Base-by-base conservation (phyloP, 371 early-diverging fungal genomes). In the Ecytonucleospora hepatopenaei region DNA sequence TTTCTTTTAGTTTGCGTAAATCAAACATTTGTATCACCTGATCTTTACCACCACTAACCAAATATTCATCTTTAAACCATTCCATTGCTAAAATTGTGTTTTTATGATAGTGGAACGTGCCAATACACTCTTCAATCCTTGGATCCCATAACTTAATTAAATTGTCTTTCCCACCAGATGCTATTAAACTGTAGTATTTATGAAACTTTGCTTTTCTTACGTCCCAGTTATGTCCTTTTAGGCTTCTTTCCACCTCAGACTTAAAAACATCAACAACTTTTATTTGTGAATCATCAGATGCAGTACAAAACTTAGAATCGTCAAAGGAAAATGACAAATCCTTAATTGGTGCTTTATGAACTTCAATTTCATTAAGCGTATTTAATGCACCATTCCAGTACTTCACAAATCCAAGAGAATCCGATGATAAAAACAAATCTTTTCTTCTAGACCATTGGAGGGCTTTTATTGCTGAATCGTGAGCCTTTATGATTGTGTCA, bases 351-450 rank as follows among this genome's bases (percentile, higher is more conserved):
- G 91, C 91, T 66, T 88, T 86, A 78, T 97, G 97, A 0, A 86
- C 94, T 62, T 86, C 84, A 54, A 94, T 84, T 56, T 86, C 84
- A 69, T 94, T 91, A 40, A 98, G 81, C 69, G 94, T 93, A 77
- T 90, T 93, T 90, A 98, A 89, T 66, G 92, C 93, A 47, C 88
- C 87, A 77, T 94, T 92, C 96, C 97, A 98, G 74, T 95, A 97
- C 78, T 98, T 98, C 62, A 98, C 87, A 19, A 87, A 81, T 28
- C 99, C 99, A 28, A 84, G 82, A 68, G 92, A 88, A 75, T 97
- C 99, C 3, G 89, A 92, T 1, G 90, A 90, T 0, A 97, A 85
- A 84, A 98, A 84, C 89, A 92, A 95, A 53, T 88, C 86, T 54
- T 88, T 90, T 57, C 90, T 89, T 65, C 90, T 94, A 17, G 91